A percentile compares a stretch with the other conserved stretches of the same genome.
Conservation (phyloP, 2,329 filamentous ascomycete genomes). For the Ustulina deusta region DNA sequence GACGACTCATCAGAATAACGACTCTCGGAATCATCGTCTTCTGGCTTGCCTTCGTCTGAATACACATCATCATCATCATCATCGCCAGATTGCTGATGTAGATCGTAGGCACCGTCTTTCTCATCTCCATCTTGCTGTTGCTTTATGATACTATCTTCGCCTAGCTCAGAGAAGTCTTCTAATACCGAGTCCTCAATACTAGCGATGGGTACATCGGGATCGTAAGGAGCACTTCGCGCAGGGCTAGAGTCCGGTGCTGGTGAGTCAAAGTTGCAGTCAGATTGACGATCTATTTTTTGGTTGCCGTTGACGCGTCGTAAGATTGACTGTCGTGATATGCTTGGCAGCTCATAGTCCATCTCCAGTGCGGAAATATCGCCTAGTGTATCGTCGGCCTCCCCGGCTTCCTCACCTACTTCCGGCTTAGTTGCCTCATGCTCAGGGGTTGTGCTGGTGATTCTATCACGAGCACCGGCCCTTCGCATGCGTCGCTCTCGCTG, state of each 20-base stretch:
- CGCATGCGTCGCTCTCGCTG: slow-evolving; percentile 77
- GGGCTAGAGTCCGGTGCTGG: slow-evolving; percentile 70
- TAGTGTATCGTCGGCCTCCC: slow-evolving; percentile 69
- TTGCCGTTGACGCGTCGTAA: slow-evolving; percentile 84
- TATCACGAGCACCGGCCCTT: slow-evolving; percentile 67
- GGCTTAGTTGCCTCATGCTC: slow-evolving; percentile 57
- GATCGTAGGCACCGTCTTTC: slow-evolving; percentile 74
- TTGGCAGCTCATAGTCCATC: slow-evolving; percentile 74
- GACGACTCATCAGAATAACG: slow-evolving; percentile 64
- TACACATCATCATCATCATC: slow-evolving; percentile 50
- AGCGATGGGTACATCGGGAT: slow-evolving; percentile 91
- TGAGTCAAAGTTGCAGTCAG: slow-evolving; percentile 74
- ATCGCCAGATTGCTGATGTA: slow-evolving; percentile 68
- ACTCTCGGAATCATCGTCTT: slow-evolving; percentile 66
- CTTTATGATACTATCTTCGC: slow-evolving; percentile 72
- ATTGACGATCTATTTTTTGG: slow-evolving; percentile 65
- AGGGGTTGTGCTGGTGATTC: slow-evolving; percentile 57
- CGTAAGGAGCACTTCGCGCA: slow-evolving; percentile 71
- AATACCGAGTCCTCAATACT: slow-evolving; percentile 80
- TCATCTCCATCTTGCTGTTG: slow-evolving; percentile 73
- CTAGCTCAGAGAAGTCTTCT: slow-evolving; percentile 62
- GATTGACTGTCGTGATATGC: slow-evolving; percentile 94
- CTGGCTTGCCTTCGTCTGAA: slow-evolving; percentile 52
- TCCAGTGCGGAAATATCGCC: slow-evolving; percentile 70
- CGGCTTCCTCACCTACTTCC: slow-evolving; percentile 61